Percentiles rank a stretch among this genome's conserved stretches.
These are phyloP conservation scores for Sarcocystis neurona DNA, from an alignment of 169 alveolate genomes.

Conservation along the genomic window DNA sequence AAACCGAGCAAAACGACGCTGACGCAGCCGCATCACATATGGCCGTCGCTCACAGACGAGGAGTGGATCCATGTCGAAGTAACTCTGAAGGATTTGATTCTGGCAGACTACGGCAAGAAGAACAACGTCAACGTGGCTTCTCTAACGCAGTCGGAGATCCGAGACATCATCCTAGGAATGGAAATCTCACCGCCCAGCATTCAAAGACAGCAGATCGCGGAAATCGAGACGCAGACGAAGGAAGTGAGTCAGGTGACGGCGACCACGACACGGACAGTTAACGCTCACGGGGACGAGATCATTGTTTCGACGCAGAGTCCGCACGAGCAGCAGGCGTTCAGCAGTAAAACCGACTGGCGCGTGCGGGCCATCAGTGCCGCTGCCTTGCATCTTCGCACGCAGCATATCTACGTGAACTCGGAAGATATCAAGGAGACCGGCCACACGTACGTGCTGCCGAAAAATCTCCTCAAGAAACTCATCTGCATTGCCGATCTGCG, in stretches of 20 bases:
- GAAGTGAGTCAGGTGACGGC: slow-evolving; percentile 83
- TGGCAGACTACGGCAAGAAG: slow-evolving; percentile 98
- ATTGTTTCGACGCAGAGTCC: slow-evolving; percentile 97
- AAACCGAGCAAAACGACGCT: slow-evolving; percentile 95
- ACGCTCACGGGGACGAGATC: slow-evolving; percentile 96
- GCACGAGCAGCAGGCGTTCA: slow-evolving; percentile 96
- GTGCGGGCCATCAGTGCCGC: slow-evolving; percentile 98
- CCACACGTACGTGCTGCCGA: slow-evolving; percentile 95
- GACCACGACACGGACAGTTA: slow-evolving; percentile 94
- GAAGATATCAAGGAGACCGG: slow-evolving; percentile 84
- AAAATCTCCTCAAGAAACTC: slow-evolving; percentile 95
- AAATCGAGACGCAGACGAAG: slow-evolving; percentile 88
- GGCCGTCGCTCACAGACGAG: slow-evolving; percentile 99
- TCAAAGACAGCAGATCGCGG: slow-evolving; percentile 95
- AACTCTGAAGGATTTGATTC: slow-evolving; percentile 96
- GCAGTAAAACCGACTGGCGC: slow-evolving; percentile 99
- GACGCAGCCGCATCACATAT: slow-evolving; percentile 99
- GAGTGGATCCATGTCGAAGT: slow-evolving; percentile 99
- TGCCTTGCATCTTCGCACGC: slow-evolving; percentile 94
- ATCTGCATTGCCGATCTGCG: slow-evolving; percentile 97
- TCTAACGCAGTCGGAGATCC: slow-evolving; percentile 98
- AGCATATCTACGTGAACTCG: slow-evolving; percentile 94
- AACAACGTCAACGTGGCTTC: slow-evolving; percentile 98
- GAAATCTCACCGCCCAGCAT: slow-evolving; percentile 98
- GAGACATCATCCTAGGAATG: slow-evolving; percentile 99